A percentile compares a stretch with the other conserved stretches of the same genome.
Conservation (phyloP, 2,329 filamentous ascomycete species). For the Neonectria faginata region DNA sequence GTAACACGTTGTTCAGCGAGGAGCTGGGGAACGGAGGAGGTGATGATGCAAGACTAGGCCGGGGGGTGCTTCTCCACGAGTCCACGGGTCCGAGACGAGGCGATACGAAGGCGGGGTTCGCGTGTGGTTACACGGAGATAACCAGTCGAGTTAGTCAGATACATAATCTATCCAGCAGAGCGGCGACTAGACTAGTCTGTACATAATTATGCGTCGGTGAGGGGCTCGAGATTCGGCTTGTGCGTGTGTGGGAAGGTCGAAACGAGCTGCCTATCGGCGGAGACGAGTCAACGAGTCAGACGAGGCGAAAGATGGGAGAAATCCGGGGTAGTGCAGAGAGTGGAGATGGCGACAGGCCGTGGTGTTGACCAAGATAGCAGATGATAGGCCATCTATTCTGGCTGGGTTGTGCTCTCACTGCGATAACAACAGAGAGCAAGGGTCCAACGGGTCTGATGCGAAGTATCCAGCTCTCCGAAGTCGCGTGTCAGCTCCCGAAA, state of each 20-base stretch:
- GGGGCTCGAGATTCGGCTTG: background rate
- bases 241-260: slow-evolving; percentile 17
- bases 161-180: background rate
- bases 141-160: background rate
- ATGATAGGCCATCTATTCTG: background rate
- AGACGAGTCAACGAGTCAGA: background rate
- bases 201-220: background rate
- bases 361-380: background rate
- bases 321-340: slow-evolving; percentile 2
- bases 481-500: background rate
- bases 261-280: slow-evolving; percentile 11
- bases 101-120: slow-evolving; percentile 2
- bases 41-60: slow-evolving; percentile 5
- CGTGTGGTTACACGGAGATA: background rate
- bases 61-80: background rate
- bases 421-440: background rate
- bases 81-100: background rate
- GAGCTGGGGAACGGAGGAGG: background rate
- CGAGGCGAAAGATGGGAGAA: background rate
- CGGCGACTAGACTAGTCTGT: background rate
- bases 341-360: background rate
- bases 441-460: background rate
- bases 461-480: background rate
- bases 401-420: background rate
- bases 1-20: background rate